These are phyloP conservation scores for Aspergillus sclerotiicarbonarius DNA, from an alignment of 495 filamentous ascomycete genomes.

Conservation along the genomic window DNA sequence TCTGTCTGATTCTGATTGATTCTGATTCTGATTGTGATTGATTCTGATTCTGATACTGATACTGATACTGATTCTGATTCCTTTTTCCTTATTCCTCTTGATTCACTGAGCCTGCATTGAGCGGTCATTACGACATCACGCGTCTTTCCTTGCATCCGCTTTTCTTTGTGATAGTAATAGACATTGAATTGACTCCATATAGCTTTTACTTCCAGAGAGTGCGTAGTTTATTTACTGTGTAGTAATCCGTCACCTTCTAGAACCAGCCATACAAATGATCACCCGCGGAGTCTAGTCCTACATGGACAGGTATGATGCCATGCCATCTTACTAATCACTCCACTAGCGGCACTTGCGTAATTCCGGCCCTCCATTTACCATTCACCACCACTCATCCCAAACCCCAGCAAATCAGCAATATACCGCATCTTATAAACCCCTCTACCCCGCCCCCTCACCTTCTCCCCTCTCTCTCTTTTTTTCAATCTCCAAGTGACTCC, in stretches of 20 bases:
- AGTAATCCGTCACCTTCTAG: no score
- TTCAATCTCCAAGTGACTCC: slow-evolving; percentile 3
- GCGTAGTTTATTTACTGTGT: no score
- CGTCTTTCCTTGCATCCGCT: slow-evolving; percentile 3
- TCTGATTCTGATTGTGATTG: no score
- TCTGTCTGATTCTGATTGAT: neutral
- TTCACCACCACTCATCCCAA: neutral
- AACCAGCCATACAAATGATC: no score
- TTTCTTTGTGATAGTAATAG: neutral
- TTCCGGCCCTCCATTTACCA: neutral
- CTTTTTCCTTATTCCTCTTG: no score
- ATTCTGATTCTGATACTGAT: no score
- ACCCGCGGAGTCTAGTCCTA: no score
- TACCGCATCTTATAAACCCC: no score
- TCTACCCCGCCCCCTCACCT: slow-evolving; percentile 1
- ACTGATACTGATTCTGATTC: no score
- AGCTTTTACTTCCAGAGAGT: no score
- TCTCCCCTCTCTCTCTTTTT: slow-evolving; percentile 5
- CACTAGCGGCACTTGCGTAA: neutral
- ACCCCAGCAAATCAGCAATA: neutral
- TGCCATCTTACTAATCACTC: slow-evolving; percentile 18
- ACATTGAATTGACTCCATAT: neutral
- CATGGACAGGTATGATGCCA: no score
- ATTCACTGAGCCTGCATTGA: neutral
- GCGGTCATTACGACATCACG: slow-evolving; percentile 8